Percentiles rank a stretch among this genome's conserved stretches.
These are phyloP conservation scores for Dentipellis fragilis DNA, from an alignment of 768 basidiomycete species.

Conservation along the genomic window DNA sequence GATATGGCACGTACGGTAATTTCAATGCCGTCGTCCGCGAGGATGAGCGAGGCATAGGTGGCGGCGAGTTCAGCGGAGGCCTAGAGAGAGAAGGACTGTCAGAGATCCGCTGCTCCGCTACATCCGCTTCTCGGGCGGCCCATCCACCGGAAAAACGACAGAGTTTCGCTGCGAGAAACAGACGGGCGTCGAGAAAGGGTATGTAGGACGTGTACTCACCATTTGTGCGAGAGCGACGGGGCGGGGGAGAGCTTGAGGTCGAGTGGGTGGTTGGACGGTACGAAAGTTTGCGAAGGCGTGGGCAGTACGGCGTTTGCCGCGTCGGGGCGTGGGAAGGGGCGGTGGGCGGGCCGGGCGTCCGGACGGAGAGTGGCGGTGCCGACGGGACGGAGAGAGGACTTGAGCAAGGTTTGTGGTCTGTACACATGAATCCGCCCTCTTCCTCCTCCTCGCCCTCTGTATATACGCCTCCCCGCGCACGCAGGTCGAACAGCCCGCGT, in stretches of 20 bases:
- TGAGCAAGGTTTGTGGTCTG: too few species aligned
- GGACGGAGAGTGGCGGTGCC: too few species aligned
- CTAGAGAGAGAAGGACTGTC: constrained; percentile 16
- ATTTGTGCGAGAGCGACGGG: neutral
- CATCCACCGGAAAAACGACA: too few species aligned
- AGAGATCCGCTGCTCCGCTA: neutral
- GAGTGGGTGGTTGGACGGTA: neutral
- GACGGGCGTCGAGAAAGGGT: too few species aligned
- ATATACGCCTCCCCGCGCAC: too few species aligned
- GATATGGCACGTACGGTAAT: constrained; percentile 68
- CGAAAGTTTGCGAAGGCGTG: neutral
- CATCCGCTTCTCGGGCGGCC: neutral
- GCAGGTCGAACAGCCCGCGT: too few species aligned
- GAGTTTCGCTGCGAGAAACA: too few species aligned
- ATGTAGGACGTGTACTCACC: neutral
- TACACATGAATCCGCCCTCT: neutral
- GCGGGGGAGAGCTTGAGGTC: neutral
- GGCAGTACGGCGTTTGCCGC: neutral
- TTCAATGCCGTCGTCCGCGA: constrained; percentile 94
- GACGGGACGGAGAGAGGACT: too few species aligned
- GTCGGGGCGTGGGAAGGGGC: neutral
- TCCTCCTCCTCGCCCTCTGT: neutral
- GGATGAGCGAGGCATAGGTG: constrained; percentile 95
- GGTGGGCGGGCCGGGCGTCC: too few species aligned
- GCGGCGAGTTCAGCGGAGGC: constrained; percentile 75